Evolutionary conservation across 805 yeast genomes (phyloP).

Genomic region (Metschnikowia picachoensis): DNA sequence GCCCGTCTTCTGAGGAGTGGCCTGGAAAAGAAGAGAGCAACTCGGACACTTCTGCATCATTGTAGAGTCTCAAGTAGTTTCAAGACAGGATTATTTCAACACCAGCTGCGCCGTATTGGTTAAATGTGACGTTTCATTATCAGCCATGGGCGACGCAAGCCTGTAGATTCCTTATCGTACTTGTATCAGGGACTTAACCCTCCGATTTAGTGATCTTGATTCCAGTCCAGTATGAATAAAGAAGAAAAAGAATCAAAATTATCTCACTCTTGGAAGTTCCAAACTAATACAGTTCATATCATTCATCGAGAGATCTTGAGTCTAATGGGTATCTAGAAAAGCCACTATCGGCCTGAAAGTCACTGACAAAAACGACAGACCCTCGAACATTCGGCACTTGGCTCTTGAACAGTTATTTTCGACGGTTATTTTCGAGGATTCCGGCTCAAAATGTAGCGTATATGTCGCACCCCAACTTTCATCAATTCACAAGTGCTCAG

Average conservation of each 20-base stretch:
- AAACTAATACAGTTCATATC: no score
- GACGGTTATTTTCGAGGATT: not conserved
- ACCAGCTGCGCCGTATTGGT: conserved; percentile 50
- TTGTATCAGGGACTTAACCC: conserved; percentile 49
- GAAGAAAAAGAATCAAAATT: no score
- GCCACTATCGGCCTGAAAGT: no score
- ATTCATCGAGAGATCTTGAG: no score
- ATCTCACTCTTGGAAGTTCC: no score
- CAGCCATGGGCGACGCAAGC: conserved; percentile 59
- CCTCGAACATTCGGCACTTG: no score
- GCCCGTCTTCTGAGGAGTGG: conserved; percentile 31
- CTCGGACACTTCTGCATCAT: conserved; percentile 25
- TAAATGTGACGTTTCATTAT: conserved; percentile 54
- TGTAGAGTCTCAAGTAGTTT: conserved; percentile 21
- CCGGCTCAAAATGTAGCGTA: not conserved
- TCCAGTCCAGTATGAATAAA: no score
- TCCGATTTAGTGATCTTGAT: no score
- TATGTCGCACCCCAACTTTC: not conserved
- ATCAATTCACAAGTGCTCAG: not conserved
- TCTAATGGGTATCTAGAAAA: no score
- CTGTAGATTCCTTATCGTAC: conserved; percentile 81
- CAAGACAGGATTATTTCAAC: conserved; percentile 35
- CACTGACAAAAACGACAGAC: no score
- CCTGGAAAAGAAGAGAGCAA: conserved; percentile 44
- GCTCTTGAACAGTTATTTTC: no score